A percentile compares a stretch with the other conserved stretches of the same genome.
Conservation (phyloP, 139 green algal genomes). For the Picochlorum sp. region DNA sequence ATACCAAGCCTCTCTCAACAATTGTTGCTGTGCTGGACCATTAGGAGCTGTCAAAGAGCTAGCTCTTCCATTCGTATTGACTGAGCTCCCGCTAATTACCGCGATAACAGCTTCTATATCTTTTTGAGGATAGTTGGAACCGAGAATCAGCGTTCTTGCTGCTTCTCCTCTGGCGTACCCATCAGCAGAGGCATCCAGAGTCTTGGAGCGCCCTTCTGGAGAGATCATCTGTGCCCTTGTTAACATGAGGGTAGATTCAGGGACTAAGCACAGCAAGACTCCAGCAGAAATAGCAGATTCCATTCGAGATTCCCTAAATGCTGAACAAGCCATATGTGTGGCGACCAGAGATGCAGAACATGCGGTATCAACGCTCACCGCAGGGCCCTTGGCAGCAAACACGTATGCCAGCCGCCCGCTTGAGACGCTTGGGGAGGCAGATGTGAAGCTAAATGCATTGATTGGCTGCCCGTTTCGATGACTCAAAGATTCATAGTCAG, state of each 20-base stretch:
- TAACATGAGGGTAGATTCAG: conserved; percentile 33
- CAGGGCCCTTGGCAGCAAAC: conserved; percentile 51
- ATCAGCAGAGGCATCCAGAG: conserved; percentile 70
- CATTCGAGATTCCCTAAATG: conserved; percentile 22
- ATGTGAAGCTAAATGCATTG: conserved; percentile 30
- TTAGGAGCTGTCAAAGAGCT: conserved; percentile 81
- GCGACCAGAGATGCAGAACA: conserved; percentile 59
- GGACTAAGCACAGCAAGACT: conserved; percentile 36
- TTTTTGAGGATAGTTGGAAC: not conserved
- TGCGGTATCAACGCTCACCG: conserved; percentile 63
- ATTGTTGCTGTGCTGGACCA: conserved; percentile 62
- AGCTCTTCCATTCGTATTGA: conserved; percentile 88
- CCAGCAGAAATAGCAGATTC: conserved; percentile 43
- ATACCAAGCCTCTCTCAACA: conserved; percentile 22
- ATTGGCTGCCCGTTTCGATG: conserved; percentile 32
- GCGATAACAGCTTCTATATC: conserved; percentile 5
- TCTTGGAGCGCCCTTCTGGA: conserved; percentile 73
- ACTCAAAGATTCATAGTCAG: conserved; percentile 52
- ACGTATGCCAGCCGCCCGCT: conserved; percentile 54
- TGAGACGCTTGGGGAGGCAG: conserved; percentile 57
- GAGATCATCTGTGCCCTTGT: conserved; percentile 54
- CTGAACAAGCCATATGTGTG: conserved; percentile 34
- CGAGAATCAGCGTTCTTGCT: conserved; percentile 16
- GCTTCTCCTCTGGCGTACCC: conserved; percentile 76
- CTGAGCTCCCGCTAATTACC: conserved; percentile 45